Base-by-base conservation (phyloP, 169 alveolate species). In the Cystoisospora suis region DNA sequence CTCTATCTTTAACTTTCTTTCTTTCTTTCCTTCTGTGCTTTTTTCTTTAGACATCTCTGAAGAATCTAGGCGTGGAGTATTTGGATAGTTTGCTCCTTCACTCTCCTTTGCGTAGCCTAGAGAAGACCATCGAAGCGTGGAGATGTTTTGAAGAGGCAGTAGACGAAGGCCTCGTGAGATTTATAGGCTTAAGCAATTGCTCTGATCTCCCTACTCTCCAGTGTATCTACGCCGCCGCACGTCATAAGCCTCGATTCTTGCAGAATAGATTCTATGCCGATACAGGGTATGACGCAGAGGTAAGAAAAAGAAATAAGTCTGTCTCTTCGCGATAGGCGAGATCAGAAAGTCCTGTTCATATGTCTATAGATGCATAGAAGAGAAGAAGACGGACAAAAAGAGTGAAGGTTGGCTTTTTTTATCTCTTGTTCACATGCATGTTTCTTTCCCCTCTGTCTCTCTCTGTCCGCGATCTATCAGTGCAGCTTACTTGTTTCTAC, bases 261-360 rank as follows among this genome's bases (percentile, higher is more conserved):
- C 89, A 83, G 61, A 83, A 83, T 80, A 53, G 89, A 15, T 83
- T 83, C 80, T 83, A 83, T 45, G 32, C 89, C 4, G 89, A 58
- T 44, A 83, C 89, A 3, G 81, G 81, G 27, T 83, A 83, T 61
- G 89, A 83, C 80, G 72, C 72, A 83, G 79, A 34, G 65, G 58
- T 58, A 34, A 56, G 89, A 32, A 53, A 12, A 12, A 53, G 29
- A n/a, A n/a, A n/a, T n/a, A n/a, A n/a, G n/a, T n/a, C n/a, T n/a
- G n/a, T n/a, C n/a, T n/a, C n/a, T n/a, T n/a, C n/a, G n/a, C n/a
- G n/a, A n/a, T n/a, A n/a, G n/a, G n/a, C n/a, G n/a, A n/a, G n/a
- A n/a, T n/a, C n/a, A n/a, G n/a, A n/a, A n/a, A n/a, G n/a, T n/a
- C n/a, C n/a, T n/a, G n/a, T n/a, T n/a, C n/a, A n/a, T n/a, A n/a